Percentiles rank a stretch among this genome's conserved stretches.
phyloP scores from a whole-genome alignment of 352 stramenopile species.

The Phytophthora cryptogea region DNA sequence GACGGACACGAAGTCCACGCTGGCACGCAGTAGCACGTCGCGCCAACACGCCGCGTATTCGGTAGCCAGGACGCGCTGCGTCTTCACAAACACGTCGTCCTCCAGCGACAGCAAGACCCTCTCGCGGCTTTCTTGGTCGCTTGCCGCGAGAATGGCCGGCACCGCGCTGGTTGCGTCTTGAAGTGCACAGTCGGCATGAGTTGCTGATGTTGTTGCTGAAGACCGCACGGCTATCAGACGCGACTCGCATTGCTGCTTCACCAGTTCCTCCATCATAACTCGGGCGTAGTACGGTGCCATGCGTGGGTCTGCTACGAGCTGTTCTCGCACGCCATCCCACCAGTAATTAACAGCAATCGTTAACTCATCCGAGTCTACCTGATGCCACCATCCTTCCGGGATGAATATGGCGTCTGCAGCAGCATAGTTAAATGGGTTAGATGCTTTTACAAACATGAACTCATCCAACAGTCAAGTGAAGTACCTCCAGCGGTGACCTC shows the following conservation, averaged over 20 bases:
- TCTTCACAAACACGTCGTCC: constrained; percentile 7
- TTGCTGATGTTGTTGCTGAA: not conserved
- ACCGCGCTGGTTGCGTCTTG: constrained; percentile 14
- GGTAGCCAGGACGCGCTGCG: constrained; percentile 26
- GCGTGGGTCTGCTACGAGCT: constrained; percentile 42
- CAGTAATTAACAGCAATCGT: constrained; percentile 87
- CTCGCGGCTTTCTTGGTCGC: constrained; percentile 36
- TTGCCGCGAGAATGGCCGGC: constrained; percentile 17
- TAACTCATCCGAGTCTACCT: constrained; percentile 74
- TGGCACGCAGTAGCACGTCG: constrained; percentile 41
- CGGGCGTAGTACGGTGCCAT: constrained; percentile 72
- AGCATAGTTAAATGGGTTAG: constrained; percentile 7
- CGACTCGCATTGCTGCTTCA: constrained; percentile 45
- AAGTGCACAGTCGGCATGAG: not conserved
- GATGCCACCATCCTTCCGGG: constrained; percentile 88
- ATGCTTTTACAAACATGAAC: not conserved
- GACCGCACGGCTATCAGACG: constrained; percentile 30
- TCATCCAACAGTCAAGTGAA: not conserved
- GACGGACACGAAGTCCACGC: constrained; percentile 41
- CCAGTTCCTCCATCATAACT: constrained; percentile 63
- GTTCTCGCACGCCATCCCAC: constrained; percentile 69
- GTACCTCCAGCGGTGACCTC: constrained; percentile 57
- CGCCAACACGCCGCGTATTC: constrained; percentile 30
- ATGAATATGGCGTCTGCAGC: constrained; percentile 77
- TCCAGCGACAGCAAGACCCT: constrained; percentile 36